A percentile compares a stretch with the other conserved stretches of the same genome.
Conservation (phyloP, 1,284 basidiomycete genomes). For the Tylopilus sp. region DNA sequence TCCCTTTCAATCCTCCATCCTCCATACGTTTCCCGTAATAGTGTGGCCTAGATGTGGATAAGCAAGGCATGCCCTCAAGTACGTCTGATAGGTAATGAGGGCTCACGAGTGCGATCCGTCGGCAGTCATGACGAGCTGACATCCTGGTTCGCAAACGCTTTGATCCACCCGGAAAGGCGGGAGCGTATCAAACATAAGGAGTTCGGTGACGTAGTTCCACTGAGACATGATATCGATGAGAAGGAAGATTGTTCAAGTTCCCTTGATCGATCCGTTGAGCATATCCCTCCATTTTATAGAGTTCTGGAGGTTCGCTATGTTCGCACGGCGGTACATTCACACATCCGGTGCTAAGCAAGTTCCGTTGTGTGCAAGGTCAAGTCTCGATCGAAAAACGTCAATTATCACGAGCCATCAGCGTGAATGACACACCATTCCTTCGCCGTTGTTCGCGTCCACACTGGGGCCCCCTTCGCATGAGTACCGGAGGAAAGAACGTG, state of each 20-base stretch:
- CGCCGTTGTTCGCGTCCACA: background rate
- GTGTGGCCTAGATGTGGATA: constrained; percentile 27
- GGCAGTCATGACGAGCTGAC: background rate
- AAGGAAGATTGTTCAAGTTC: background rate
- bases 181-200: background rate
- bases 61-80: no score
- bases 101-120: background rate
- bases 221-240: background rate
- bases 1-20: constrained; percentile 16
- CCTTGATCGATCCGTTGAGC: background rate
- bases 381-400: background rate
- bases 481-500: no score
- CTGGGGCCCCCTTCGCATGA: background rate
- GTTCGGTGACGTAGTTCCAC: background rate
- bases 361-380: background rate
- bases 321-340: background rate
- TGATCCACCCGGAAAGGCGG: background rate
- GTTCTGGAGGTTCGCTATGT: background rate
- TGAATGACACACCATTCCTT: background rate
- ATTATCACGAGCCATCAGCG: background rate
- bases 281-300: background rate
- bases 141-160: background rate
- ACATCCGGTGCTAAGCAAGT: background rate
- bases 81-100: no score
- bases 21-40: constrained; percentile 37